These are phyloP conservation scores for Suillus plorans DNA, from an alignment of 768 basidiomycete genomes.

Conservation along the genomic window DNA sequence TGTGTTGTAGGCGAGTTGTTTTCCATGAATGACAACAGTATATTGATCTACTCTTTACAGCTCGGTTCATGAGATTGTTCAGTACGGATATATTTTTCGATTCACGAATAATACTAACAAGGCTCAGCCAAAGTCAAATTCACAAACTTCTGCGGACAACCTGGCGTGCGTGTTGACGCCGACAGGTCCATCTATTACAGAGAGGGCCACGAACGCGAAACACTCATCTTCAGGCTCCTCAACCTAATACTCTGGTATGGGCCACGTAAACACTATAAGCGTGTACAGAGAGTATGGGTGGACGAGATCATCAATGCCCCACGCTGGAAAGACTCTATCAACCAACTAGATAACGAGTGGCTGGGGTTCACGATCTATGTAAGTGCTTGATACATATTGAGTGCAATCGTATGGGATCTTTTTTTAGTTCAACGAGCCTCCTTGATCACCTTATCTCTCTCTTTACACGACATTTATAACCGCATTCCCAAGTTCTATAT, in stretches of 20 bases:
- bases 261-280: constrained; percentile 42
- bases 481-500: constrained; percentile 66
- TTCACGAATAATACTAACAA: constrained; percentile 2
- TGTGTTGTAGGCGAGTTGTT: constrained; percentile 11
- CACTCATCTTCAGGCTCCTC: constrained; percentile 35
- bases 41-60: not conserved
- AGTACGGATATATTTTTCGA: constrained; percentile 5
- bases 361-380: constrained; percentile 49
- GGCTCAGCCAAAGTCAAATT: constrained; percentile 27
- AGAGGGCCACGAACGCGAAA: constrained; percentile 18
- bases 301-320: constrained; percentile 40
- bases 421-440: constrained; percentile 9
- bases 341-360: constrained; percentile 46
- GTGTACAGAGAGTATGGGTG: constrained; percentile 43
- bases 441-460: constrained; percentile 65
- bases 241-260: constrained; percentile 45
- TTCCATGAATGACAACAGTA: too few species aligned
- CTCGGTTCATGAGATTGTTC: constrained; percentile 16
- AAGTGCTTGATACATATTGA: not conserved
- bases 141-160: constrained; percentile 38
- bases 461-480: constrained; percentile 85
- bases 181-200: constrained; percentile 25
- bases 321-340: constrained; percentile 43
- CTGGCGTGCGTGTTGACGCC: constrained; percentile 33
- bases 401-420: constrained; percentile 22